phyloP scores from a whole-genome alignment of 345 rosid species.

The Ceriops decandra region DNA sequence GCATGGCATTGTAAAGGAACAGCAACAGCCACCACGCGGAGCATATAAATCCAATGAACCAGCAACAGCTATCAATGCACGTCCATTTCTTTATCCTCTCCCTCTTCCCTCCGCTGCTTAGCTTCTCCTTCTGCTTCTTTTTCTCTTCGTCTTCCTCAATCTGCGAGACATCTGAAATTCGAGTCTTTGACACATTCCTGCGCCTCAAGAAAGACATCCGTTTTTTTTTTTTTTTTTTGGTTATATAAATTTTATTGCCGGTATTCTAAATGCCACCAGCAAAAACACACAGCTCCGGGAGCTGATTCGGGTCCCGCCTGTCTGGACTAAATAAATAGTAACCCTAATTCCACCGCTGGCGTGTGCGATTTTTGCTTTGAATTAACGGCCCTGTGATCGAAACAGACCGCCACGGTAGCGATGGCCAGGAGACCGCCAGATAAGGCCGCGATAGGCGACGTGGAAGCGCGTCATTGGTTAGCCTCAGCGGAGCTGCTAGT shows the following conservation, averaged over 20 bases:
- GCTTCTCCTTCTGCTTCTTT: slow-evolving; percentile 7
- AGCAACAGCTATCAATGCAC: slow-evolving; percentile 59
- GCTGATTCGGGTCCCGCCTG: neutral
- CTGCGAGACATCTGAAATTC: slow-evolving; percentile 6
- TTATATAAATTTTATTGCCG: neutral
- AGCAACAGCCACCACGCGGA: slow-evolving; percentile 58
- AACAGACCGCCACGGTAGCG: neutral
- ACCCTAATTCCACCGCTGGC: neutral
- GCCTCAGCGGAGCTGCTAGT: neutral
- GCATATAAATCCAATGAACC: slow-evolving; percentile 60
- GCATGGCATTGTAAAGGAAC: slow-evolving; percentile 55
- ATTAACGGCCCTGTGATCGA: neutral
- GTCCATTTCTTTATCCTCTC: slow-evolving; percentile 32
- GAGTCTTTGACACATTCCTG: slow-evolving; percentile 20
- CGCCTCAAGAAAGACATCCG: slow-evolving; percentile 29
- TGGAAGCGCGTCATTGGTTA: slow-evolving; percentile 13
- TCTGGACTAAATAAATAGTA: neutral
- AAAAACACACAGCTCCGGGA: neutral
- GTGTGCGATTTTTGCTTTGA: neutral
- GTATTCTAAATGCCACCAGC: too few species aligned
- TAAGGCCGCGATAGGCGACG: slow-evolving; percentile 11
- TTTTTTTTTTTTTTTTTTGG: neutral
- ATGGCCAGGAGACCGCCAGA: neutral
- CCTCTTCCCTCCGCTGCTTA: neutral
- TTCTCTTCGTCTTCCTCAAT: slow-evolving; percentile 7